These are phyloP conservation scores for Mercurialis annua DNA, from an alignment of 345 rosid genomes.

Conservation along the genomic window DNA sequence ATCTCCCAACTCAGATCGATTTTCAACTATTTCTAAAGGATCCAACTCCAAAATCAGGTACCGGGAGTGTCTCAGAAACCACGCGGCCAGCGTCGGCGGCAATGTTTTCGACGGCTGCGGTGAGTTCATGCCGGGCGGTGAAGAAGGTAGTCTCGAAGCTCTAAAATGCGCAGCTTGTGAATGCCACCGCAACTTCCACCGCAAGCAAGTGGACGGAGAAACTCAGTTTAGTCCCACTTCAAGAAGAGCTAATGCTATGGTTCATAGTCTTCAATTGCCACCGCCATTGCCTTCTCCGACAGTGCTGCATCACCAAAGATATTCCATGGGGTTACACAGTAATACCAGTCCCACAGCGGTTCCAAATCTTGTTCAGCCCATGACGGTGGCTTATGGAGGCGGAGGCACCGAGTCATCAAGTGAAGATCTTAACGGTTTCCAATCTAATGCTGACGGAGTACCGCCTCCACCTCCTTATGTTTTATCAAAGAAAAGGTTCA, in stretches of 20 bases:
- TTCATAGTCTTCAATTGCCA: slow-evolving; percentile 54
- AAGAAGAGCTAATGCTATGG: slow-evolving; percentile 29
- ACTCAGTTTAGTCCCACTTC: slow-evolving; percentile 30
- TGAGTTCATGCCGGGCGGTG: slow-evolving; percentile 97
- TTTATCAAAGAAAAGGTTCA: slow-evolving; percentile 55
- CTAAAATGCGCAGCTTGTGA: slow-evolving; percentile 90
- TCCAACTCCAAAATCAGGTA: slow-evolving; percentile 49
- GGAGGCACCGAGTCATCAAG: slow-evolving; percentile 71
- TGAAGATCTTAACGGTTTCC: slow-evolving; percentile 62
- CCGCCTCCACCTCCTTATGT: slow-evolving; percentile 44
- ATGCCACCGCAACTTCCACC: slow-evolving; percentile 95
- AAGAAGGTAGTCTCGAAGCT: slow-evolving; percentile 76
- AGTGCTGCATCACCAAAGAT: slow-evolving; percentile 32
- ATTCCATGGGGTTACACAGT: slow-evolving; percentile 30
- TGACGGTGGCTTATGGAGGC: slow-evolving; percentile 65
- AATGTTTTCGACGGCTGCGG: slow-evolving; percentile 86
- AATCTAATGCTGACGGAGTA: slow-evolving; percentile 38
- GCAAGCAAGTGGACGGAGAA: slow-evolving; percentile 64
- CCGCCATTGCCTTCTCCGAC: slow-evolving; percentile 45
- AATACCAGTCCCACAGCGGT: slow-evolving; percentile 47
- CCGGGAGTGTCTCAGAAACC: slow-evolving; percentile 87
- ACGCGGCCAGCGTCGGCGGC: slow-evolving; percentile 86
- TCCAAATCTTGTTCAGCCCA: slow-evolving; percentile 53
- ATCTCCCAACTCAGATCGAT: slow-evolving; percentile 40
- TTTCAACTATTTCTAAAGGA: slow-evolving; percentile 26